phyloP scores from a whole-genome alignment of 306 rosid genomes.

The Trifolium fragiferum region DNA sequence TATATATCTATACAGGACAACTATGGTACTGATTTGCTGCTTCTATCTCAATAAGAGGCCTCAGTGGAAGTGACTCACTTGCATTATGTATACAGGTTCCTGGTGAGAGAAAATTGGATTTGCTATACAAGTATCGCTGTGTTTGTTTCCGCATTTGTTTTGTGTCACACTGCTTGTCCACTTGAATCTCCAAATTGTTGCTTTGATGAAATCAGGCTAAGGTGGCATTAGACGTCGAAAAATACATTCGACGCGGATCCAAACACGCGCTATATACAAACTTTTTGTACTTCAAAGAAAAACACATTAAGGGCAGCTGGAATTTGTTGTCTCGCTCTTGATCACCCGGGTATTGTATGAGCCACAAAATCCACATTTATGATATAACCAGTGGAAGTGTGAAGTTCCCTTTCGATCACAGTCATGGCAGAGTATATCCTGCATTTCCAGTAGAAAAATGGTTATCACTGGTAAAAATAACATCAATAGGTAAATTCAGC shows the following conservation, averaged over 20 bases:
- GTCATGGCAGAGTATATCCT: conserved; percentile 96
- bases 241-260: background rate
- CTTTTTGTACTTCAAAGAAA: conserved; percentile 24
- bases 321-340: conserved; percentile 61
- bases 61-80: conserved; percentile 41
- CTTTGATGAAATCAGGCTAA: background rate
- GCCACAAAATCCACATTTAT: conserved; percentile 86
- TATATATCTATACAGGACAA: conserved; percentile 48
- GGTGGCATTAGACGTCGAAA: background rate
- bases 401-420: conserved; percentile 80
- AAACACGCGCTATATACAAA: conserved; percentile 52
- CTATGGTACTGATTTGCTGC: conserved; percentile 32
- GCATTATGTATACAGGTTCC: conserved; percentile 45
- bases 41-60: conserved; percentile 43
- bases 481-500: background rate
- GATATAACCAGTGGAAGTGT: conserved; percentile 95
- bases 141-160: background rate
- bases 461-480: background rate
- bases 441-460: conserved; percentile 47
- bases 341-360: conserved; percentile 95
- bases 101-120: conserved; percentile 58
- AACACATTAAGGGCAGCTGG: conserved; percentile 56
- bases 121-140: conserved; percentile 53
- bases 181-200: background rate
- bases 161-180: background rate